Evolutionary conservation across 2,329 filamentous ascomycete species (phyloP).

Genomic region (Colletotrichum melonis): DNA sequence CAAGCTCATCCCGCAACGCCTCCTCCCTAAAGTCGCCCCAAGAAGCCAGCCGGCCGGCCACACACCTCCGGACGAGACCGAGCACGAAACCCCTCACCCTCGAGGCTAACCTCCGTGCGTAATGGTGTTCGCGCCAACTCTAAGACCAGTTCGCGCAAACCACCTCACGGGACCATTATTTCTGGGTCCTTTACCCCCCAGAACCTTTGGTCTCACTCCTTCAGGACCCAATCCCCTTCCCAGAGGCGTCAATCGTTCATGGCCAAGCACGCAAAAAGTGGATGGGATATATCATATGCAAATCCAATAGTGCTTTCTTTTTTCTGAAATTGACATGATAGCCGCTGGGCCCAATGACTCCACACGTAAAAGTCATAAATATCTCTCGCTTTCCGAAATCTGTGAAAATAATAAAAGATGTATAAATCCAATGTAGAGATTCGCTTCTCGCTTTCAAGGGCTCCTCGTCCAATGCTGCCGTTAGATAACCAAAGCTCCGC

Average conservation of each 20-base stretch:
- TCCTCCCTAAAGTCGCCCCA: too few relatives aligned
- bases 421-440: background rate
- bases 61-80: background rate
- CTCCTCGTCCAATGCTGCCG: slow-evolving; percentile 19
- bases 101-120: background rate
- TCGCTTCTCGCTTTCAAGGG: slow-evolving; percentile 22
- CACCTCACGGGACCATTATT: slow-evolving; percentile 11
- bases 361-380: background rate
- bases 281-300: background rate
- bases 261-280: background rate
- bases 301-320: background rate
- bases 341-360: slow-evolving; percentile 1
- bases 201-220: background rate
- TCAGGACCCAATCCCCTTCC: background rate
- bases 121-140: slow-evolving; percentile 16
- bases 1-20: background rate
- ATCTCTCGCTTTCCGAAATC: background rate
- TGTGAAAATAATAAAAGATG: background rate
- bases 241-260: background rate
- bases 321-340: background rate
- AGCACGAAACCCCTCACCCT: background rate
- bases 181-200: background rate
- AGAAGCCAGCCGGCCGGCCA: background rate
- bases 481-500: background rate
- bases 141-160: slow-evolving; percentile 1